Evolutionary conservation across 1,284 basidiomycete species (phyloP), one percentile per base, ranked within the genome.

Genomic region (Microbotryum intermedium): DNA sequence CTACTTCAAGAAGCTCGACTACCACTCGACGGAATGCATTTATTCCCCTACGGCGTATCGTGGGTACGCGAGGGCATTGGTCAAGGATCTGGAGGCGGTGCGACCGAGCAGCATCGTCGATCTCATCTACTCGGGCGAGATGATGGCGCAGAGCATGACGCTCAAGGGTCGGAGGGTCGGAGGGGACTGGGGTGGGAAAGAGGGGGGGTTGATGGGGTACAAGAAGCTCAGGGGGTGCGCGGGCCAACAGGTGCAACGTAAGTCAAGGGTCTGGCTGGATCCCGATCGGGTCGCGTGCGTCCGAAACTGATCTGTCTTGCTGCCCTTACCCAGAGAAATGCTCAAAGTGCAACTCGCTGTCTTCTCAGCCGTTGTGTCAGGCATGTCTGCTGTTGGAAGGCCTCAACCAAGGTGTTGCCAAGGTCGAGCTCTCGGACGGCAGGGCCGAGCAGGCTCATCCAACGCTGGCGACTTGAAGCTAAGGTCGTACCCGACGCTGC

Each of bases 11-110:
- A 76, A 77, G 76, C 81, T 99, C 42, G 93, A 97, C 72, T 99
- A 99, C 76, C 97, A 97, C 76, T 97, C 92, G 1, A 99, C 95
- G 6, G 94, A 99, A 74, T 99, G 94, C 74, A 97, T 97, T 71
- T 98, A 99, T 76, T 95, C 92, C 4, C 95, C 95, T 13, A 74
- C 76, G 70, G 95, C 94, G 3, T 99, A 99, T 74, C 86, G 94
- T 21, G 95, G 95, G 0, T 92, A 97, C 73, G 93, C 95, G 0
- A 81, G 94, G 49, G 84, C 84, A 0, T 95, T 97, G 71, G 81
- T 98, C 48, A 98, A 98, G 75, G 91, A 97, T 68, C 81, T 98
- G 18, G 94, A 99, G 77, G 87, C 87, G 0, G 85, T 93, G 42
- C 82, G 94, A 21, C 92, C 95, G 0, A 90, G 87, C 69, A 88